Conservation (phyloP, 768 basidiomycete genomes). For the Phallus indusiatus region DNA sequence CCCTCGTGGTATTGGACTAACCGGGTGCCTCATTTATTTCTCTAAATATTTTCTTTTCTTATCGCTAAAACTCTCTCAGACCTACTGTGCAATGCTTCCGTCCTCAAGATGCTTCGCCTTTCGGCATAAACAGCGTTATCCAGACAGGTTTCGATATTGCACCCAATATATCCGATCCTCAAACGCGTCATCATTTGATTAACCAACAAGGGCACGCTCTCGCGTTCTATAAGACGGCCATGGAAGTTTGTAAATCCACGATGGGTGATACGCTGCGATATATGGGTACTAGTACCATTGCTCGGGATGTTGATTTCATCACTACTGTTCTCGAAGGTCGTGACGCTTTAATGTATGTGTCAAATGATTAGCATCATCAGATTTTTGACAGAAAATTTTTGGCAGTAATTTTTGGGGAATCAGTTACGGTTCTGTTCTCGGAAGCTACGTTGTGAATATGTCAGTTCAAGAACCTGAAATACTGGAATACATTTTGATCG, state of each 20-base stretch:
- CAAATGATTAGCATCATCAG: neutral
- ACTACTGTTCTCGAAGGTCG: conserved; percentile 10
- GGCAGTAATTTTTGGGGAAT: conserved; percentile 13
- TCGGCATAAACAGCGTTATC: conserved; percentile 7
- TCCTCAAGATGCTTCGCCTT: neutral
- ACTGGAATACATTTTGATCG: neutral
- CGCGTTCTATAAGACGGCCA: conserved; percentile 1
- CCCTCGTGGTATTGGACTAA: conserved; percentile 12
- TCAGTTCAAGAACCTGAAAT: neutral
- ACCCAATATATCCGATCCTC: neutral
- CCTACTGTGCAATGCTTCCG: conserved; percentile 7
- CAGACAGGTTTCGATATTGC: conserved; percentile 7
- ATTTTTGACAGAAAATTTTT: neutral
- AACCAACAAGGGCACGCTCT: conserved; percentile 2
- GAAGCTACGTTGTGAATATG: conserved; percentile 15
- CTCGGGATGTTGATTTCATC: conserved; percentile 13
- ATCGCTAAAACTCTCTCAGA: neutral
- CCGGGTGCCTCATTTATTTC: neutral
- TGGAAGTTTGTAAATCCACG: conserved; percentile 8
- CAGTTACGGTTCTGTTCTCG: conserved; percentile 13
- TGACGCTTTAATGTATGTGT: conserved; percentile 12
- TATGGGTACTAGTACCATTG: conserved; percentile 14
- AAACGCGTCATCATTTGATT: neutral
- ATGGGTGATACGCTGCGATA: conserved; percentile 9
- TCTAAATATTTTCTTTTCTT: neutral